Evolutionary conservation across 441 rosid species (phyloP).

Genomic region (Croton laevigatus): DNA sequence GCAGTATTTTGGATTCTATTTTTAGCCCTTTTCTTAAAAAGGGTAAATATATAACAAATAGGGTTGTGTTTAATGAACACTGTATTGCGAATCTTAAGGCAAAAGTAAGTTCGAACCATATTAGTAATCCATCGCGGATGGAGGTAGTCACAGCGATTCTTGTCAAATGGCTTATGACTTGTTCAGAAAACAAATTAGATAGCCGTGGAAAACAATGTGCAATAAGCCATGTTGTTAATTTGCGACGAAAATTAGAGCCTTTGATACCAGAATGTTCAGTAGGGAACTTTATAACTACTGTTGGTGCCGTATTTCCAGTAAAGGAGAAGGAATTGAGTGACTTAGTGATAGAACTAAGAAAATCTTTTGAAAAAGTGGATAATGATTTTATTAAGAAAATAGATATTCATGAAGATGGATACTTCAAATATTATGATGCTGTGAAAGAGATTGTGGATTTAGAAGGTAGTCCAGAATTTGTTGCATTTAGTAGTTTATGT

Average conservation of each 20-base stretch:
- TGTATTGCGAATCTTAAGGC: too few relatives aligned
- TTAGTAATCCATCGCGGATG: slow-evolving; percentile 14
- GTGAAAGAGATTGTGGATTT: neutral
- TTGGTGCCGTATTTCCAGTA: neutral
- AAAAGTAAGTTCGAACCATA: too few relatives aligned
- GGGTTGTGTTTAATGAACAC: slow-evolving; percentile 16
- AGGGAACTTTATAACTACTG: slow-evolving; percentile 22
- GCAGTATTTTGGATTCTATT: neutral
- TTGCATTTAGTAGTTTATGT: slow-evolving; percentile 27
- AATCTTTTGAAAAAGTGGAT: neutral
- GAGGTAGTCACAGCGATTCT: slow-evolving; percentile 23
- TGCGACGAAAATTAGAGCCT: slow-evolving; percentile 16
- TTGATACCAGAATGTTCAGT: slow-evolving; percentile 17
- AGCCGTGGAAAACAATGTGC: slow-evolving; percentile 21
- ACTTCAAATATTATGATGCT: neutral
- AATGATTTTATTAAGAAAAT: neutral
- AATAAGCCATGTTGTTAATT: slow-evolving; percentile 16
- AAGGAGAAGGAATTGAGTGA: neutral
- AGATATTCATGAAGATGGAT: slow-evolving; percentile 1
- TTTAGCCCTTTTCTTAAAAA: neutral
- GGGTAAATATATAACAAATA: neutral
- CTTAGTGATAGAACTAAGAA: slow-evolving; percentile 7
- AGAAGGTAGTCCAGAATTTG: too few relatives aligned
- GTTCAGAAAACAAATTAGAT: too few relatives aligned
- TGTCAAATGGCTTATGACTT: neutral